These are phyloP conservation scores for Acephala macrosclerotiorum DNA, from an alignment of 2,329 filamentous ascomycete species.

Conservation along the genomic window DNA sequence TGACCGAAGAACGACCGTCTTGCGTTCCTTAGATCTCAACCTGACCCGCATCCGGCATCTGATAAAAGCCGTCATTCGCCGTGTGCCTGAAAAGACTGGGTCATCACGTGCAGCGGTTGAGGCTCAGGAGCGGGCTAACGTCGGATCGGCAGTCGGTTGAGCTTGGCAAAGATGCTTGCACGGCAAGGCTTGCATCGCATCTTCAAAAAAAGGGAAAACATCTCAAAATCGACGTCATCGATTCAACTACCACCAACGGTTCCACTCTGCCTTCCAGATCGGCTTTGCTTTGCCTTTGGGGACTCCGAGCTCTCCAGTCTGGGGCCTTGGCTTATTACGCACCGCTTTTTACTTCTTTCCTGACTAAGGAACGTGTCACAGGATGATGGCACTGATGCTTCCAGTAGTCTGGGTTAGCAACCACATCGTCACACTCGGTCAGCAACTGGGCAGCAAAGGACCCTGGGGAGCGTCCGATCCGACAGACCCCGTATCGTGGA, in stretches of 20 bases:
- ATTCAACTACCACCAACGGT: slow-evolving; percentile 5
- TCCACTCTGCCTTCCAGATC: slow-evolving; percentile 7
- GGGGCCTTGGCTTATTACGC: slow-evolving; percentile 19
- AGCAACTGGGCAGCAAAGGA: background rate
- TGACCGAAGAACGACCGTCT: slow-evolving; percentile 24
- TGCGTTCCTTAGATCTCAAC: background rate
- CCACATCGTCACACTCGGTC: slow-evolving; percentile 7
- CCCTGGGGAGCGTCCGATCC: background rate
- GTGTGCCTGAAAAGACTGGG: background rate
- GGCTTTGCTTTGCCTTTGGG: slow-evolving; percentile 12
- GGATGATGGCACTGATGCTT: slow-evolving; percentile 3
- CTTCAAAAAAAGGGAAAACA: background rate
- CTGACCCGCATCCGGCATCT: background rate
- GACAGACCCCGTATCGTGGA: slow-evolving; percentile 5
- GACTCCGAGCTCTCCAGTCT: slow-evolving; percentile 25
- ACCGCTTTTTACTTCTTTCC: background rate
- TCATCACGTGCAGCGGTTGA: slow-evolving; percentile 4
- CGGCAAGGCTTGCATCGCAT: background rate
- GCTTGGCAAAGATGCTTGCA: background rate
- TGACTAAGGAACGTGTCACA: slow-evolving; percentile 13
- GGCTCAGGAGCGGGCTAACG: slow-evolving; percentile 14
- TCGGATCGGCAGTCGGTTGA: slow-evolving; percentile 9
- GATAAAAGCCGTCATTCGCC: slow-evolving; percentile 10
- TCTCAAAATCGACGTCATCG: slow-evolving; percentile 22
- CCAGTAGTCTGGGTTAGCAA: slow-evolving; percentile 6